Percentiles rank a stretch among this genome's conserved stretches.
Evolutionary conservation across 73 alveolate genomes (phyloP).

Genomic region (Stentor coeruleus): DNA sequence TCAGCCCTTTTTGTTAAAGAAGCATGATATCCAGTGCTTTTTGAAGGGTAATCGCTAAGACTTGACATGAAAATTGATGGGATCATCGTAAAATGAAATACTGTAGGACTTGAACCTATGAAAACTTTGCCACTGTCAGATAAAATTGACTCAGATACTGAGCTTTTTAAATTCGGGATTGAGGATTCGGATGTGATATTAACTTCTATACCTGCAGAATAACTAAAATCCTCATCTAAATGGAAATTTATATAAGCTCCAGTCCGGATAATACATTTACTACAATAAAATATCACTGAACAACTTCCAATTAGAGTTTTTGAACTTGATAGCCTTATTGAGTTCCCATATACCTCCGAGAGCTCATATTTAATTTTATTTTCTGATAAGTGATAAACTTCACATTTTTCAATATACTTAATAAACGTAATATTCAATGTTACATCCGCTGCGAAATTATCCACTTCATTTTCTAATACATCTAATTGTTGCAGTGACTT

Average conservation of each 20-base stretch:
- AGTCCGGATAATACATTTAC: not conserved
- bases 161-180: constrained; percentile 12
- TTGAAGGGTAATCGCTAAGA: not conserved
- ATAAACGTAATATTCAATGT: not conserved
- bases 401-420: no score
- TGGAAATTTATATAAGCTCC: not conserved
- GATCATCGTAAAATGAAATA: not conserved
- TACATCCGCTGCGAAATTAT: not conserved
- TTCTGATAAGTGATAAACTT: not conserved
- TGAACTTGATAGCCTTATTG: not conserved
- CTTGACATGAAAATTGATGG: constrained; percentile 13
- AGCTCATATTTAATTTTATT: not conserved
- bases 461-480: no score
- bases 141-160: not conserved
- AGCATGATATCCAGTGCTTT: not conserved
- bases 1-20: not conserved
- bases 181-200: constrained; percentile 25
- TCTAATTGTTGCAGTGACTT: not conserved
- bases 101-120: constrained; percentile 23
- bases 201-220: constrained; percentile 14
- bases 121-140: not conserved
- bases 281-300: not conserved
- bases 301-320: not conserved
- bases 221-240: constrained; percentile 11
- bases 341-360: not conserved